Conservation (phyloP, 1,284 basidiomycete genomes). For the Vanrija pseudolonga region DNA sequence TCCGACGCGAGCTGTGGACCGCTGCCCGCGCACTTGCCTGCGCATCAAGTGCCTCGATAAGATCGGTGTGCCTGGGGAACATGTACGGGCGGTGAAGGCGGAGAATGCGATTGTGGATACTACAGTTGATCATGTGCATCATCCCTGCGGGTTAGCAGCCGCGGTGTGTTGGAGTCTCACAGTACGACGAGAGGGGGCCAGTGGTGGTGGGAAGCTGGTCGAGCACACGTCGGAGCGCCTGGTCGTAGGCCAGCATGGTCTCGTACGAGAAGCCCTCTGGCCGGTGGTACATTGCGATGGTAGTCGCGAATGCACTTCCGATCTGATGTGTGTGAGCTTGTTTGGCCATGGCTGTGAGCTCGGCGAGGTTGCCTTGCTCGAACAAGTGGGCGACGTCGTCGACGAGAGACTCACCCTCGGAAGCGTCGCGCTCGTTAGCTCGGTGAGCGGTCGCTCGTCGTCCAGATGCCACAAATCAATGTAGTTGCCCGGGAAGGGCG, state of each 20-base stretch:
- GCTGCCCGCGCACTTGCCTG: background rate
- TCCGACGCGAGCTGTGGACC: conserved; percentile 13
- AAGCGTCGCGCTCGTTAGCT: conserved; percentile 13
- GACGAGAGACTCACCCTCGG: conserved; percentile 11
- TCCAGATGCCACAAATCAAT: background rate
- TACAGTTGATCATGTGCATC: conserved; percentile 13
- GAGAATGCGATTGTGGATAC: conserved; percentile 21
- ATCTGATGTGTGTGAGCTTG: background rate
- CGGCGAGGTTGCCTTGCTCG: too few species aligned
- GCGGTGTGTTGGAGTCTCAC: too few species aligned
- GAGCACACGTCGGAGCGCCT: background rate
- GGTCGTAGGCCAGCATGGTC: conserved; percentile 1
- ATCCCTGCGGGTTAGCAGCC: conserved; percentile 8
- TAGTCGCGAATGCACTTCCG: background rate
- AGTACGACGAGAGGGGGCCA: background rate
- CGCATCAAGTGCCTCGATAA: background rate
- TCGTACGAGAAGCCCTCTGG: background rate
- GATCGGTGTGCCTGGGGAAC: conserved; percentile 10
- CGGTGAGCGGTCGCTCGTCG: background rate
- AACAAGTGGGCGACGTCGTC: too few species aligned
- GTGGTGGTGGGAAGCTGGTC: background rate
- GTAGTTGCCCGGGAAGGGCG: conserved; percentile 1
- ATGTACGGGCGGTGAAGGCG: conserved; percentile 23
- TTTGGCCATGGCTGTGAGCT: too few species aligned
- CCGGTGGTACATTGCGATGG: background rate